Evolutionary conservation across 2,329 filamentous ascomycete species (phyloP).

Genomic region (Ophiostoma novo-ulmi): DNA sequence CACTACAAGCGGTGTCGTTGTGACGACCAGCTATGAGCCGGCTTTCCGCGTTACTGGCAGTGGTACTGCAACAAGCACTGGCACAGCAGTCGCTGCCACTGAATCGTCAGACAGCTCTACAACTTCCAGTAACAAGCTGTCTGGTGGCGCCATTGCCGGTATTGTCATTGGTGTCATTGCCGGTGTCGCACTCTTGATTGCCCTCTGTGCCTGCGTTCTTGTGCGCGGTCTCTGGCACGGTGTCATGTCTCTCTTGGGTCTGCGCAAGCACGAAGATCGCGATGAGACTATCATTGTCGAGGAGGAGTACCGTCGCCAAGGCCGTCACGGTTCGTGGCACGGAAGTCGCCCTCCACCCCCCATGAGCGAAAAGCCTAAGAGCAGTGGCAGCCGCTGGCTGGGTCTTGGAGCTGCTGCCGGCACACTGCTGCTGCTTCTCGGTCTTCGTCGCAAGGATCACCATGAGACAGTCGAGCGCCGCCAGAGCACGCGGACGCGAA

Average conservation of each 20-base stretch:
- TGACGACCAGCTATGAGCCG: conserved; percentile 52
- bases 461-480: conserved; percentile 42
- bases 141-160: conserved; percentile 69
- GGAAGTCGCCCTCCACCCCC: conserved; percentile 38
- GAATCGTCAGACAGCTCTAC: conserved; percentile 32
- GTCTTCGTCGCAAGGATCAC: conserved; percentile 46
- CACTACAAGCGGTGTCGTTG: conserved; percentile 37
- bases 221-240: conserved; percentile 57
- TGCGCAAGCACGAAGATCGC: conserved; percentile 48
- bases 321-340: conserved; percentile 54
- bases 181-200: conserved; percentile 60
- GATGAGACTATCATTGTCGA: conserved; percentile 49
- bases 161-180: conserved; percentile 71
- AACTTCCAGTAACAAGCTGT: conserved; percentile 43
- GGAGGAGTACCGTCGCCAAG: conserved; percentile 54
- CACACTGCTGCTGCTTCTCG: conserved; percentile 51
- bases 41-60: conserved; percentile 48
- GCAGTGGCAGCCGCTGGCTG: conserved; percentile 46
- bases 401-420: conserved; percentile 48
- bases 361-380: conserved; percentile 46
- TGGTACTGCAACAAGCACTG: conserved; percentile 45
- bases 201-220: conserved; percentile 72
- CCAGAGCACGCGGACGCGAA: conserved; percentile 39
- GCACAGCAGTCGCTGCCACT: conserved; percentile 46
- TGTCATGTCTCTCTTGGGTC: conserved; percentile 55